These are phyloP conservation scores for Aspergillus tubingensis DNA, from an alignment of 2,329 filamentous ascomycete species.

Conservation along the genomic window DNA sequence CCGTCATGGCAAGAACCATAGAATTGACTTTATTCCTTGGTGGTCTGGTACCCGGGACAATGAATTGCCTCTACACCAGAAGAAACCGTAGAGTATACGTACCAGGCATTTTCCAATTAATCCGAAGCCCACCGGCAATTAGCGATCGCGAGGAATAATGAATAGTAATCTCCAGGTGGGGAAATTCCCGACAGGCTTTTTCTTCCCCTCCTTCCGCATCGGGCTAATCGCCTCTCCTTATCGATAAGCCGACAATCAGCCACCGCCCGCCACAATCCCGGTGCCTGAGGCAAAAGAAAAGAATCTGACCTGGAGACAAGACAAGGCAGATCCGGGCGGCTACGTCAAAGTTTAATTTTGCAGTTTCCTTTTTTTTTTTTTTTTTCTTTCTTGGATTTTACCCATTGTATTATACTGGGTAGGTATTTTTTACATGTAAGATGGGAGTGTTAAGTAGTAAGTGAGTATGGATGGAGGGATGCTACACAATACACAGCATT, in stretches of 20 bases:
- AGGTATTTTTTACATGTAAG: not conserved
- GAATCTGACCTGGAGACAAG: not conserved
- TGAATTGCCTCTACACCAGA: no score
- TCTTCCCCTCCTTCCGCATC: constrained; percentile 3
- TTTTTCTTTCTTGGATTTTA: not conserved
- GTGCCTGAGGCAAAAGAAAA: constrained; percentile 13
- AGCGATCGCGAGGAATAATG: not conserved
- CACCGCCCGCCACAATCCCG: not conserved
- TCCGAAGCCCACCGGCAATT: not conserved
- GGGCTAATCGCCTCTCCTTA: constrained; percentile 23
- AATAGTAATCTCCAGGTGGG: not conserved
- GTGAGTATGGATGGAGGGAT: no score
- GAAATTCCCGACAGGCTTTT: not conserved
- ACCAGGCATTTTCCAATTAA: not conserved
- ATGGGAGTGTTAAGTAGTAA: no score
- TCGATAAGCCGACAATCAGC: constrained; percentile 26
- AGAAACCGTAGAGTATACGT: no score
- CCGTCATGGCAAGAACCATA: not conserved
- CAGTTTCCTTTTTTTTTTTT: not conserved
- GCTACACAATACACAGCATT: no score
- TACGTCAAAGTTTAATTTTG: not conserved
- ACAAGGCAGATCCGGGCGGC: not conserved
- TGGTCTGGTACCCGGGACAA: not conserved
- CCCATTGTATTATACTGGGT: not conserved
- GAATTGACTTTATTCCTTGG: not conserved